Evolutionary conservation across 148 eudicot species (phyloP), one percentile per base, ranked within the genome.

Genomic region (Amaranthus hypochondriacus): DNA sequence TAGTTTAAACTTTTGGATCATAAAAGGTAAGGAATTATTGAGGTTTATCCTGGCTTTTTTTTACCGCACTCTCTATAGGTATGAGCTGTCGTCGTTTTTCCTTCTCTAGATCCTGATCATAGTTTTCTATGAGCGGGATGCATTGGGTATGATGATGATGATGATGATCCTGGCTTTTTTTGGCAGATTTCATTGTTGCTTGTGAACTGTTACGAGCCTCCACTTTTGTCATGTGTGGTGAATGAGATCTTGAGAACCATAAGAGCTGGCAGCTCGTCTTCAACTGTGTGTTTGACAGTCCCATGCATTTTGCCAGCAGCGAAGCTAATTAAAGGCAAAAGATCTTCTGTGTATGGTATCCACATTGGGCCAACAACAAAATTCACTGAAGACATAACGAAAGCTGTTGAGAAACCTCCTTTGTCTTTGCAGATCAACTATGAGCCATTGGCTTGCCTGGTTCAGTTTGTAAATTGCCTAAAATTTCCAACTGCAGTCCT

Each of bases 101-200:
- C 39, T 0, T 28, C 39, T 2, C 39, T 0, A 28, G 39, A 28
- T 2, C 39, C 2, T 28, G 39, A 28, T 28, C 39, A 28, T 28
- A 28, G 39, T 28, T 28, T 28, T 28, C 39, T 28, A 2, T 28
- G 39, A 28, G 39, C 39, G 39, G 39, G 39, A 28, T 28, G 39
- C 39, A 28, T 2, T 28, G 39, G 39, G 39, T 28, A 28, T 28
- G 39, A 2, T 56, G 39, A 6, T n/a, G 11, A 4, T 10, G 2
- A 15, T 21, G 4, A 39, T 48, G 21, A 64, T 69, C 39, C 39
- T 28, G 39, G 2, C 39, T 28, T 11, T 69, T 53, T 73, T 79
- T 59, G 56, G 14, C 85, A 92, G 97, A 89, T 89, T 66, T 86
- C 97, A 7, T 28, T 88, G 72, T 47, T 92, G 79, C 87, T 92